These are phyloP conservation scores for Microbotryomycetes sp. DNA, from an alignment of 1,284 basidiomycete species.

Conservation along the genomic window DNA sequence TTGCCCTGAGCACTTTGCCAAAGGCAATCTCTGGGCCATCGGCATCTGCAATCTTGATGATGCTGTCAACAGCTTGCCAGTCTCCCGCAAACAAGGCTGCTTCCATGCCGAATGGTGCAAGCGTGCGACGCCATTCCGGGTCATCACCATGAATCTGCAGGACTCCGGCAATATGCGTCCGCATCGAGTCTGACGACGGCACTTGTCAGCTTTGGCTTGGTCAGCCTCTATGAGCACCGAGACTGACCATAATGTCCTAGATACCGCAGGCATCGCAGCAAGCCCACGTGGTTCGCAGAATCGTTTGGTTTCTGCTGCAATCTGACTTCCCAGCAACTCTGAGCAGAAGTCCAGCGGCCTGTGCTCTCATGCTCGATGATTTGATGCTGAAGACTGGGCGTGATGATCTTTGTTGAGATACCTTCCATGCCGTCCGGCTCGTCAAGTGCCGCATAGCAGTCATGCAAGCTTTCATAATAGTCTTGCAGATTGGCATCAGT, in stretches of 20 bases:
- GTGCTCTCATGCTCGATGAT: slow-evolving; percentile 98
- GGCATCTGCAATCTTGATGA: slow-evolving; percentile 53
- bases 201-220: background rate
- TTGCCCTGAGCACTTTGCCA: slow-evolving; percentile 72
- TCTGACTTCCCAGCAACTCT: slow-evolving; percentile 99
- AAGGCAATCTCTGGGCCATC: slow-evolving; percentile 61
- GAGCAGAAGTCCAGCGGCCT: slow-evolving; percentile 94
- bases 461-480: slow-evolving; percentile 86
- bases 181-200: slow-evolving; percentile 66
- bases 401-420: slow-evolving; percentile 78
- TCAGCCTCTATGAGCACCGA: too few species aligned
- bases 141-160: slow-evolving; percentile 57
- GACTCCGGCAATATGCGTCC: slow-evolving; percentile 90
- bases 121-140: slow-evolving; percentile 70
- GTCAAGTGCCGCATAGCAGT: slow-evolving; percentile 92
- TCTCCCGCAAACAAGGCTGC: slow-evolving; percentile 93
- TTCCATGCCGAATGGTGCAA: slow-evolving; percentile 84
- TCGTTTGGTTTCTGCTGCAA: slow-evolving; percentile 86
- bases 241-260: slow-evolving; percentile 94
- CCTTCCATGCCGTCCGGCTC: slow-evolving; percentile 99
- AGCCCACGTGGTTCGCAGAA: slow-evolving; percentile 78
- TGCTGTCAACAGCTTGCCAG: slow-evolving; percentile 70
- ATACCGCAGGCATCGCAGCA: slow-evolving; percentile 85
- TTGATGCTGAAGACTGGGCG: slow-evolving; percentile 89
- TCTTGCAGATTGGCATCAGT: slow-evolving; percentile 53